These are phyloP conservation scores for Euclidium syriacum DNA, from an alignment of 345 rosid species.

Conservation along the genomic window DNA sequence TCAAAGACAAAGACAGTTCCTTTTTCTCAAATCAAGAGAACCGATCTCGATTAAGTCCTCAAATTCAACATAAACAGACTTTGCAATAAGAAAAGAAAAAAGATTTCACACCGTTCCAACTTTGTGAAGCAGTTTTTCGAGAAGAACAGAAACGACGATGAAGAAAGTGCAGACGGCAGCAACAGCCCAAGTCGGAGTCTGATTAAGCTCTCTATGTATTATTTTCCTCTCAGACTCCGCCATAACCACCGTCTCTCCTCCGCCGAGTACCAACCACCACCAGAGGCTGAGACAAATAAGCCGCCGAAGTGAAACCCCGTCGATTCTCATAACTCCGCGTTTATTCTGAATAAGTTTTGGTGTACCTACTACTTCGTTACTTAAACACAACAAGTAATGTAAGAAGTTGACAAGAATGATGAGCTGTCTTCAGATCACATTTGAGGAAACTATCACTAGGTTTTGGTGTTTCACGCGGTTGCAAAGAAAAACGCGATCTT, in stretches of 20 bases:
- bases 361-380: constrained; percentile 17
- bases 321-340: constrained; percentile 10
- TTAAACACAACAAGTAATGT: constrained; percentile 2
- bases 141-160: constrained; percentile 61
- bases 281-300: constrained; percentile 12
- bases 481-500: constrained; percentile 9
- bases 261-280: constrained; percentile 19
- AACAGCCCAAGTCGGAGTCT: constrained; percentile 98
- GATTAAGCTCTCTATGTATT: constrained; percentile 48
- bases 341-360: neutral
- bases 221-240: constrained; percentile 25
- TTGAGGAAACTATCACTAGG: neutral
- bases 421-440: constrained; percentile 29
- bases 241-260: constrained; percentile 21
- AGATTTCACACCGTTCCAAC: constrained; percentile 47
- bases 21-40: constrained; percentile 1
- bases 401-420: constrained; percentile 19
- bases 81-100: neutral
- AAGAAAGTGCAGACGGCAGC: constrained; percentile 72
- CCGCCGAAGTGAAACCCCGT: constrained; percentile 10
- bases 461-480: constrained; percentile 19
- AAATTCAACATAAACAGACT: neutral
- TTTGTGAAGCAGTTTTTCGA: constrained; percentile 74
- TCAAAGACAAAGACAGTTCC: constrained; percentile 1
- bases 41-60: neutral